Evolutionary conservation across 345 rosid genomes (phyloP), one percentile per base, ranked within the genome.

Genomic region (Arabis hirsuta): DNA sequence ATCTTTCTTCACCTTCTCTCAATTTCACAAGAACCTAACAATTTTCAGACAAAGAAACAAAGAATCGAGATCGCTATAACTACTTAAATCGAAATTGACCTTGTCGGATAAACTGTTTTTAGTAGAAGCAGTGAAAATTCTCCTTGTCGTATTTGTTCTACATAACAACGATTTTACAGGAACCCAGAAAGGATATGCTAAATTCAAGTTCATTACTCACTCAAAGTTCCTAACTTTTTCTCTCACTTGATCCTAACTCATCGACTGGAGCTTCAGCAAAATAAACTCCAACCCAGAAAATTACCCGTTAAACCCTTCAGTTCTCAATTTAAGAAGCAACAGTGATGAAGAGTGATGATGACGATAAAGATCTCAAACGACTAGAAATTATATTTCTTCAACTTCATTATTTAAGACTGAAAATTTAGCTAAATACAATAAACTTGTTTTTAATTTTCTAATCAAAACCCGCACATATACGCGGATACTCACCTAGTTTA

Each of bases 1-100:
- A 7, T 75, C 74, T 2, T 81, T 55, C 2, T 41, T 48, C 44
- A 4, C 71, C 88, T 88, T 22, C 22, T 69, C 71, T 34, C 53
- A 61, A 24, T 47, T 31, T 22, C 22, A 22, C 32, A 22, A 46
- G 3, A 42, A 20, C 59, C 12, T 16, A 62, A 31, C 14, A 43
- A 53, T 22, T 1, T 47, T 64, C 57, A 64, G 32, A 73, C 11
- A 55, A 45, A 22, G 4, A 27, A 46, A 36, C 41, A 2, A 26
- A 46, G 29, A 38, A 38, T 7, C 10, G 1, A 73, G 48, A 19
- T 24, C 32, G 11, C 5, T 20, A 32, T 2, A 6, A 44, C 46
- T 31, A 14, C 41, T 11, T 22, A 2, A 50, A 7, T 80, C 20
- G 38, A 78, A 36, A 82, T 73, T 12, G 6, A 65, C 77, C 79